Percentiles rank a stretch among this genome's conserved stretches.
Evolutionary conservation across 768 basidiomycete genomes (phyloP).

Genomic region (Kwoniella pini): DNA sequence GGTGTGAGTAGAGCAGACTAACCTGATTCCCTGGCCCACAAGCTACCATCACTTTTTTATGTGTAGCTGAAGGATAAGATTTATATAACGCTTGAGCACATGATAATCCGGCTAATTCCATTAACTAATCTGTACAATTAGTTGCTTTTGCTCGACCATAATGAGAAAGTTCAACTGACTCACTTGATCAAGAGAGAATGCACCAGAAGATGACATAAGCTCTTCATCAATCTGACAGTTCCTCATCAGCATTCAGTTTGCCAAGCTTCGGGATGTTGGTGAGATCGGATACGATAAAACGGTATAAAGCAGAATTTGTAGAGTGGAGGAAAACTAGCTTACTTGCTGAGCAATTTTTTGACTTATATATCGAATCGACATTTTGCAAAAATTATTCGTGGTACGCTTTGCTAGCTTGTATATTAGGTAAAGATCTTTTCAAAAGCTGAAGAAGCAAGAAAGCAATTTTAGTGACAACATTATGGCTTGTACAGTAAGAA

Average conservation of each 20-base stretch:
- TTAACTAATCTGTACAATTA: no score
- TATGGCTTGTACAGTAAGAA: no score
- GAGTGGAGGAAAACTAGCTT: constrained; percentile 7
- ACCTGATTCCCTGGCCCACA: constrained; percentile 97
- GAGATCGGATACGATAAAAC: not conserved
- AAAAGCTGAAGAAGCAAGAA: no score
- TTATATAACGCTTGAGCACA: constrained; percentile 84
- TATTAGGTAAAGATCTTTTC: no score
- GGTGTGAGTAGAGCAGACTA: constrained; percentile 7
- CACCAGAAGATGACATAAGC: constrained; percentile 81
- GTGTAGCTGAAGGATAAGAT: constrained; percentile 69
- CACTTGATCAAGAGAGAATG: constrained; percentile 93
- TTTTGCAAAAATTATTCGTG: no score
- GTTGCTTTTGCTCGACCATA: no score
- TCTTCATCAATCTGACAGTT: constrained; percentile 79
- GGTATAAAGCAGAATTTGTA: not conserved
- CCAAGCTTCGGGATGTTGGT: no score
- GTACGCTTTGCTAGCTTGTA: no score
- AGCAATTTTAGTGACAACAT: no score
- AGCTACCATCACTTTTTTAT: constrained; percentile 82
- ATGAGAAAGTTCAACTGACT: constrained; percentile 12
- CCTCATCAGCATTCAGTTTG: no score
- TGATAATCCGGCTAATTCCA: constrained; percentile 94
- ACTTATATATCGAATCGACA: constrained; percentile 50
- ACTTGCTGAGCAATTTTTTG: constrained; percentile 52